Conservation (phyloP, 345 rosid species). For the Mallotus nudiflorus region DNA sequence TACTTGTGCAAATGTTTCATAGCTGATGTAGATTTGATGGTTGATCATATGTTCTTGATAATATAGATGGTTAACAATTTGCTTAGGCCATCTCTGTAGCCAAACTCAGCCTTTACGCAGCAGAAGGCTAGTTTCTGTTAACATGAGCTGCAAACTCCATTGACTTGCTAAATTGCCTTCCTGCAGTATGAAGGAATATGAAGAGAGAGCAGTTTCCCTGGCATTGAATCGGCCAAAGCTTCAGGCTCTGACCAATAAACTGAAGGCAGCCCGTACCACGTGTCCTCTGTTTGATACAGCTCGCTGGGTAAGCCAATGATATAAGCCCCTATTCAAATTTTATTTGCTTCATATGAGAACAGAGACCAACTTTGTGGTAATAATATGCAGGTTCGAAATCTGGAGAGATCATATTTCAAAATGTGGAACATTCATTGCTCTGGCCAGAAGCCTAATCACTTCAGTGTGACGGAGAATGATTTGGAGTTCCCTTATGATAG, state of each 20-base stretch:
- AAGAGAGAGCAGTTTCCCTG: slow-evolving; percentile 82
- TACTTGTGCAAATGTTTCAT: neutral
- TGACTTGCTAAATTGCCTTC: neutral
- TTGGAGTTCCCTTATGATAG: slow-evolving; percentile 60
- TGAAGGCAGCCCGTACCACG: slow-evolving; percentile 66
- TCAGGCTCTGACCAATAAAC: slow-evolving; percentile 59
- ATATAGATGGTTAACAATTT: neutral
- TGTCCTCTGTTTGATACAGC: slow-evolving; percentile 92
- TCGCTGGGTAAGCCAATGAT: slow-evolving; percentile 76
- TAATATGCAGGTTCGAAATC: slow-evolving; percentile 76
- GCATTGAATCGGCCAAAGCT: slow-evolving; percentile 75
- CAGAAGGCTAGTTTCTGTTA: neutral
- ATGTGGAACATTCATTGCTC: slow-evolving; percentile 92
- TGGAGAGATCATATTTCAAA: slow-evolving; percentile 84
- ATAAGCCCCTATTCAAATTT: neutral
- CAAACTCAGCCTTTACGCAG: neutral
- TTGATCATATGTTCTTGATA: neutral
- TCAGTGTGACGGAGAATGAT: slow-evolving; percentile 78
- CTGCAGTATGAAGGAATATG: slow-evolving; percentile 84
- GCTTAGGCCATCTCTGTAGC: neutral
- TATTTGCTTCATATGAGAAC: neutral
- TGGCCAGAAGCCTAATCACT: slow-evolving; percentile 75
- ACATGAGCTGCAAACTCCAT: neutral
- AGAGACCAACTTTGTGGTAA: neutral
- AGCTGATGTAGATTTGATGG: no score